These are phyloP conservation scores for Chrysanthemum makinoi DNA, from an alignment of 129 eudicot species.

Conservation along the genomic window DNA sequence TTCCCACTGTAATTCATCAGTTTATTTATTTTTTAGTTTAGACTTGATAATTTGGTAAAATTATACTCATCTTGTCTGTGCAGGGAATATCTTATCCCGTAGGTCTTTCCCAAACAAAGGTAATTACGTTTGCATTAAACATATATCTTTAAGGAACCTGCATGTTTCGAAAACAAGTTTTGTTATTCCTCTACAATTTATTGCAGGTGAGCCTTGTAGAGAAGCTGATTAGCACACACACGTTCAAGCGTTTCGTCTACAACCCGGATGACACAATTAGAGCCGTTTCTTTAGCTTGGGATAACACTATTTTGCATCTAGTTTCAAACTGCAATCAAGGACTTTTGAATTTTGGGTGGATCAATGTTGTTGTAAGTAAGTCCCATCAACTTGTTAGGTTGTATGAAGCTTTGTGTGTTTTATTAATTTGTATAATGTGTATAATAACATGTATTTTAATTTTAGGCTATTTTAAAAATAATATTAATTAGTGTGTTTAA, in stretches of 20 bases:
- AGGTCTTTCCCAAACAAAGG: constrained; percentile 60
- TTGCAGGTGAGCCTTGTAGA: constrained; percentile 57
- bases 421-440: no score
- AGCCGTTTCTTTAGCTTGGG: constrained; percentile 52
- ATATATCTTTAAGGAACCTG: no score
- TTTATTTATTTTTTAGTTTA: neutral
- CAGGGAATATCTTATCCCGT: constrained; percentile 69
- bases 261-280: constrained; percentile 37
- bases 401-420: no score
- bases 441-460: no score
- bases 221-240: constrained; percentile 43
- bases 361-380: constrained; percentile 59
- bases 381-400: constrained; percentile 21
- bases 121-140: constrained; percentile 11
- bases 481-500: no score
- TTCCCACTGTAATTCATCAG: constrained; percentile 47
- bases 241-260: constrained; percentile 38
- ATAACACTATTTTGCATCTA: constrained; percentile 47
- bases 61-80: constrained; percentile 16
- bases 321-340: constrained; percentile 45
- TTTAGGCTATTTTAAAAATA: no score
- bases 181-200: neutral
- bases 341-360: constrained; percentile 37
- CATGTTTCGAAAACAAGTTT: no score
- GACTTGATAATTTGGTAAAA: neutral